Base-by-base conservation (phyloP, 192 early-diverging fungal species). In the Linnemannia hyalina region DNA sequence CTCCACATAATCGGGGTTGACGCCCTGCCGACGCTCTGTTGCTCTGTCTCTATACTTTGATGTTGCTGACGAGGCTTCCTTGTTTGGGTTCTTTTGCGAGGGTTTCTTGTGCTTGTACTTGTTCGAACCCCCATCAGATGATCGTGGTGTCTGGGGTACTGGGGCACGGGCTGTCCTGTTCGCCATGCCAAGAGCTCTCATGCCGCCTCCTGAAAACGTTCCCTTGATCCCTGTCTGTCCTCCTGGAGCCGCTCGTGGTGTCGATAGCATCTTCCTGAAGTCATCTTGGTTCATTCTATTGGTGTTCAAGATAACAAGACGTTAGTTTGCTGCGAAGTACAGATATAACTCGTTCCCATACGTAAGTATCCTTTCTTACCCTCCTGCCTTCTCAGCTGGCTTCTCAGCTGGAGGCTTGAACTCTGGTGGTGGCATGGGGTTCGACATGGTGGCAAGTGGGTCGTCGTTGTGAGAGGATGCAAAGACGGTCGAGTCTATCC, bases 11-110 rank as follows among this genome's bases (percentile, higher is more conserved):
- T 94, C 93, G 18, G 91, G 92, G 81, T 95, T 96, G 54, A 84
- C 87, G 35, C 92, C 94, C 74, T 93, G 86, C 13, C 97, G 91
- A 49, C 97, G 93, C 88, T 99, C 97, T 1, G 94, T 95, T n/a
- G 97, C 97, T 40, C 97, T 90, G 82, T 99, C 97, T 52, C 97
- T 95, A 82, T 98, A 98, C n/a, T 89, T 80, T 29, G 80, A 80
- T 38, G 77, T 76, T 4, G 72, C 70, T 20, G 80, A 76, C 20
- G 76, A 52, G 8, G 72, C 78, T n/a, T 84, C 87, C 49, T 87
- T 80, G 44, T 78, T 54, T 5, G 76, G 68, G 20, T 76, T 85
- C 69, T 86, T 89, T 63, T 86, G 70, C 6, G 74, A 60, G 26
- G 23, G 47, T 40, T 77, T 80, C 18, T 80, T 82, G 71, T 85